Evolutionary conservation across 106 monocot species (phyloP).

Genomic region (Hemerocallis citrina): DNA sequence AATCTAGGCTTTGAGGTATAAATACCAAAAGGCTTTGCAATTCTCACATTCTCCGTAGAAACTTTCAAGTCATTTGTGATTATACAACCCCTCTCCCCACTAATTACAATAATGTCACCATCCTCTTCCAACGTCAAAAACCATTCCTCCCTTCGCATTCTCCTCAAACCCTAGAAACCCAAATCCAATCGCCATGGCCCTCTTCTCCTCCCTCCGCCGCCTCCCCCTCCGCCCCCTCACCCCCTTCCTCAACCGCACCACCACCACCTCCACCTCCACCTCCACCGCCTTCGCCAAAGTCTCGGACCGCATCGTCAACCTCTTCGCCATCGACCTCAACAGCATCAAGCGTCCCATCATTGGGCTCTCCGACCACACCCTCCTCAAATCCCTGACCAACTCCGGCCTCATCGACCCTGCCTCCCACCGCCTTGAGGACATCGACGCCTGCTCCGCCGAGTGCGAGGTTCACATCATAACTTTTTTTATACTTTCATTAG

Average conservation of each 20-base stretch:
- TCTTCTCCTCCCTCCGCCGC: slow-evolving; percentile 50
- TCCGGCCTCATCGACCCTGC: slow-evolving; percentile 73
- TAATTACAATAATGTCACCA: too few relatives aligned
- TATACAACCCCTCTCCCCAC: too few relatives aligned
- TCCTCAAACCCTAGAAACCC: not conserved
- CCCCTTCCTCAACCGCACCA: slow-evolving; percentile 6
- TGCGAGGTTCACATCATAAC: slow-evolving; percentile 95
- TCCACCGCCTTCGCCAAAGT: slow-evolving; percentile 51
- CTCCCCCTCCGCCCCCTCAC: slow-evolving; percentile 19
- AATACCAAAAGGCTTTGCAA: too few relatives aligned
- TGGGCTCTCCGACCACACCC: slow-evolving; percentile 74
- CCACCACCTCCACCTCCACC: not conserved
- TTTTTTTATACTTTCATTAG: too few relatives aligned
- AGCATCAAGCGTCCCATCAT: slow-evolving; percentile 59
- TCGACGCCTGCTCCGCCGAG: slow-evolving; percentile 89
- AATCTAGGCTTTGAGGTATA: too few relatives aligned
- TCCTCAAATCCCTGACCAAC: slow-evolving; percentile 65
- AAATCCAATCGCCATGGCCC: slow-evolving; percentile 37
- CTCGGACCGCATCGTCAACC: slow-evolving; percentile 79
- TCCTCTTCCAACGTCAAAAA: too few relatives aligned
- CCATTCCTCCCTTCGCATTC: too few relatives aligned
- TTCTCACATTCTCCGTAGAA: too few relatives aligned
- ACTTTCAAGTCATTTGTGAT: too few relatives aligned
- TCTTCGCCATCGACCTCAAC: slow-evolving; percentile 72
- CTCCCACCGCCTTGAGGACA: slow-evolving; percentile 87